Evolutionary conservation across 75 land plant genomes (phyloP).

Genomic region (Isoetes taiwanensis): DNA sequence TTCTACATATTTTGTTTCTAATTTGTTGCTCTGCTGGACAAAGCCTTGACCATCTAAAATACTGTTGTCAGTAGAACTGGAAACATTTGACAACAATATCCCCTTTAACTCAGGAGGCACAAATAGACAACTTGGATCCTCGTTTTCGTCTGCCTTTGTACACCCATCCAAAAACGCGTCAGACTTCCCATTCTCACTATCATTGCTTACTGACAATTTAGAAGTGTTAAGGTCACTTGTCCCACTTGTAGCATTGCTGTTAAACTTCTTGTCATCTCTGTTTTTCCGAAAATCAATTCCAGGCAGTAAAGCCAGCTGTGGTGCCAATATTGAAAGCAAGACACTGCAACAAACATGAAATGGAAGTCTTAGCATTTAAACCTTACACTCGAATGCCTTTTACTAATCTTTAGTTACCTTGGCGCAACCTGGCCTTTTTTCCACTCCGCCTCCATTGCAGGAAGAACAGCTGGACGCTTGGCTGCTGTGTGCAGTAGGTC

Average conservation of each 20-base stretch:
- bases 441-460: constrained; percentile 85
- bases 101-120: constrained; percentile 54
- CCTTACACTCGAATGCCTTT: background rate
- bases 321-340: constrained; percentile 72
- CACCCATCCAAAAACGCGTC: constrained; percentile 31
- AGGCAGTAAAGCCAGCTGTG: constrained; percentile 59
- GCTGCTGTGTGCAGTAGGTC: constrained; percentile 60
- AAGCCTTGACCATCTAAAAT: constrained; percentile 22
- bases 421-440: constrained; percentile 67
- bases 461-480: constrained; percentile 51
- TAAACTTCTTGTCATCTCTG: constrained; percentile 12
- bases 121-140: constrained; percentile 59
- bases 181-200: constrained; percentile 32
- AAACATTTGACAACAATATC: constrained; percentile 14
- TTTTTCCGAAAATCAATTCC: constrained; percentile 49
- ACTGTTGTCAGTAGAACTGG: constrained; percentile 14
- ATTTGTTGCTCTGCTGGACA: constrained; percentile 9
- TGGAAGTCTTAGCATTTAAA: background rate
- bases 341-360: constrained; percentile 58
- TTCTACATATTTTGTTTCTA: constrained; percentile 12
- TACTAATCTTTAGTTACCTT: constrained; percentile 53
- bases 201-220: constrained; percentile 2
- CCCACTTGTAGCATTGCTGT: constrained; percentile 9
- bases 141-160: constrained; percentile 30
- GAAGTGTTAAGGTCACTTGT: constrained; percentile 11